Evolutionary conservation across 1,284 basidiomycete genomes (phyloP), one percentile per base, ranked within the genome.

Genomic region (Malassezia pachydermatis): DNA sequence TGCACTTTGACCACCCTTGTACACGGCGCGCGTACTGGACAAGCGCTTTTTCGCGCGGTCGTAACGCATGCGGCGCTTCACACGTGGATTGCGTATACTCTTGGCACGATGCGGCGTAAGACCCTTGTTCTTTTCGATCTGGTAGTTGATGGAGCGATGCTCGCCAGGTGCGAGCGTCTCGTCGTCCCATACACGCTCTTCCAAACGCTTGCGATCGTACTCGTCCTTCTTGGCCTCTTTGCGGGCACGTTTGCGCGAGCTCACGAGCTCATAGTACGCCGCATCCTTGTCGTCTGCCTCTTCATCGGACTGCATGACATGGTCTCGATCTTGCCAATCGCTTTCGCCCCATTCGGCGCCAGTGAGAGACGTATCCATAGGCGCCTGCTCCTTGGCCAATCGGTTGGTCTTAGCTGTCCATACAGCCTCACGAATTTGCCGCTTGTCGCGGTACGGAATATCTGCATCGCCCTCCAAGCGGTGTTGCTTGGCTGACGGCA

Each of bases 11-110:
- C 68, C 68, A 17, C 68, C 68, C 51, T 70, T 71, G 61, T 63
- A 71, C n/a, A 68, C 62, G 4, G 68, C 62, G 39, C 63, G 60
- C 33, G 59, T 59, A 35, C 57, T 60, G 2, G 56, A 48, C 23
- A 71, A 57, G 55, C 66, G 65, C 62, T 70, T 71, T 48, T 67
- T 61, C 35, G 68, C 68, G 47, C 62, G 49, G 22, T 71, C 68
- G 60, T 62, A 71, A 53, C 60, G 63, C 58, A 59, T 50, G 19
- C 68, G 51, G 53, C 69, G 65, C 65, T 70, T 71, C 46, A 71
- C 65, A 48, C 68, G 62, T 14, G 67, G 65, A 46, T 71, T 71
- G 51, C 68, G 60, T 25, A 62, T 59, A 17, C 50, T 51, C 58
- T 68, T 68, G 29, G 62, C 55, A n/a, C 67, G 58, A 41, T 57